phyloP scores from a whole-genome alignment of 2,329 filamentous ascomycete species.

The Peltaster fructicola region DNA sequence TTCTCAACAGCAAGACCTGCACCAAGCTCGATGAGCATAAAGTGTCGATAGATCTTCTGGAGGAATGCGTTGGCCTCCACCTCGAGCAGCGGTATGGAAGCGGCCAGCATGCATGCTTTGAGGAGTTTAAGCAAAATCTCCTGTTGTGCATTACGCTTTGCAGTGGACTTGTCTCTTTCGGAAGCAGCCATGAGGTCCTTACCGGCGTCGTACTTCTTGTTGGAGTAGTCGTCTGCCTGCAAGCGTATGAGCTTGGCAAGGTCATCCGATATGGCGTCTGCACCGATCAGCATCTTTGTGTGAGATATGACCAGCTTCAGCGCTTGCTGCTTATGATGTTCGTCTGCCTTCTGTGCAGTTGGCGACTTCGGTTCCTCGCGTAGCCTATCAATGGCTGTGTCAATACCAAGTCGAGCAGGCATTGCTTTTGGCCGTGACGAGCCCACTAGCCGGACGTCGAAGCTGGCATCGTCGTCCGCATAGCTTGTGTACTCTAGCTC shows the following conservation, averaged over 20 bases:
- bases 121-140: conserved; percentile 66
- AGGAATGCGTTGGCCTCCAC: conserved; percentile 60
- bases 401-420: conserved; percentile 68
- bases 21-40: conserved; percentile 78
- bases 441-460: conserved; percentile 76
- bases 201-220: conserved; percentile 53
- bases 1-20: conserved; percentile 66
- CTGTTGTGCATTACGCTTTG: conserved; percentile 77
- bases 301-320: conserved; percentile 76
- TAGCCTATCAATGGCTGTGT: conserved; percentile 74
- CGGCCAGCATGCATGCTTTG: conserved; percentile 73
- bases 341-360: conserved; percentile 49
- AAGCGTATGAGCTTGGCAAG: conserved; percentile 68
- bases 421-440: conserved; percentile 65
- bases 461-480: conserved; percentile 72
- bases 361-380: conserved; percentile 56
- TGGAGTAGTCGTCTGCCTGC: conserved; percentile 70
- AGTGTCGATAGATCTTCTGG: conserved; percentile 69
- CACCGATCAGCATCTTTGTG: conserved; percentile 76
- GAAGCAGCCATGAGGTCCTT: conserved; percentile 54
- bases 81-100: conserved; percentile 56
- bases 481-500: conserved; percentile 69
- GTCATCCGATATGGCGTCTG: conserved; percentile 77
- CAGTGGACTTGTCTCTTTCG: conserved; percentile 64
- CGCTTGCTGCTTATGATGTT: conserved; percentile 85